Percentiles rank a stretch among this genome's conserved stretches.
These are phyloP conservation scores for Arthrobotrys iridis DNA, from an alignment of 2,329 filamentous ascomycete species.

Conservation along the genomic window DNA sequence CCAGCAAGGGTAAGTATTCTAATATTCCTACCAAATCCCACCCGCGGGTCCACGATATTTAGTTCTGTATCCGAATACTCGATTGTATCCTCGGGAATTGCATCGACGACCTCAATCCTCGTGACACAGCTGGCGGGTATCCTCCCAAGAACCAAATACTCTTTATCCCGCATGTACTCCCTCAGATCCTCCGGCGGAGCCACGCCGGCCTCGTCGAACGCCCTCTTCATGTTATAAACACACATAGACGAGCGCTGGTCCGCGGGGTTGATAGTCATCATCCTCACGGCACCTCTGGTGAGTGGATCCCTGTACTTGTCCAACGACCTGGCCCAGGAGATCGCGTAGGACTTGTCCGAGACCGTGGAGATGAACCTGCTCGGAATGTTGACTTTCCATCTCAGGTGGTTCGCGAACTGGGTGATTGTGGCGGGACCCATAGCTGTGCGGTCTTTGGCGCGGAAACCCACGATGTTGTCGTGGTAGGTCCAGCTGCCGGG, in stretches of 20 bases:
- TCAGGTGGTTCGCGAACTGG: neutral
- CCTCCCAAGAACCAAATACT: neutral
- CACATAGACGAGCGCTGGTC: no score
- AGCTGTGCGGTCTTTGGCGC: neutral
- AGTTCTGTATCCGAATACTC: neutral
- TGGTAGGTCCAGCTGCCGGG: neutral
- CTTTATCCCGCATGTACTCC: neutral
- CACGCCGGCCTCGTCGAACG: neutral
- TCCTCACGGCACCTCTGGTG: neutral
- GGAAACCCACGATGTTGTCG: neutral
- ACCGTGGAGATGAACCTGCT: slow-evolving; percentile 1
- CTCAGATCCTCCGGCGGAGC: neutral
- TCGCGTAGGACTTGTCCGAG: neutral
- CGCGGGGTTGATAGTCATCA: neutral
- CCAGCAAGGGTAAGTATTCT: neutral
- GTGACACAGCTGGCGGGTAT: neutral
- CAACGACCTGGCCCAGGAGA: neutral
- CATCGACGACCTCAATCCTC: neutral
- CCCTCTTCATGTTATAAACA: neutral
- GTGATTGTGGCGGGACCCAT: neutral
- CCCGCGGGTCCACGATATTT: neutral
- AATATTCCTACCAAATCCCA: neutral
- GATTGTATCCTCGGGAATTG: neutral
- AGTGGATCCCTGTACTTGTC: neutral
- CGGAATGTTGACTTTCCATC: slow-evolving; percentile 1